Percentiles rank a stretch among this genome's conserved stretches.
phyloP scores from a whole-genome alignment of 148 eudicot genomes.

The Nyssa sinensis region DNA sequence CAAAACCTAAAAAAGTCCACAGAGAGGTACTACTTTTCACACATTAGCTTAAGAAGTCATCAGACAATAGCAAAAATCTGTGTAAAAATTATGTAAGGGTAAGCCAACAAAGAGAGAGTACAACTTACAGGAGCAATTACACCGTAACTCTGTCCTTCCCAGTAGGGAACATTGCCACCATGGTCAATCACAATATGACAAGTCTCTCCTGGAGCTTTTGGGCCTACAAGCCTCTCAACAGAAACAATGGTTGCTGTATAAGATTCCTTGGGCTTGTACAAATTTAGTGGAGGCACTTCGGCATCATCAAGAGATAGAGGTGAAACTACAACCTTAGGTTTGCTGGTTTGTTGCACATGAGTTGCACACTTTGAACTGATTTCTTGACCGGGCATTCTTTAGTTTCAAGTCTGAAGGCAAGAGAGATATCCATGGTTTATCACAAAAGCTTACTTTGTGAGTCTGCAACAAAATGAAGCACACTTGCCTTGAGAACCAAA shows the following conservation, averaged over 20 bases:
- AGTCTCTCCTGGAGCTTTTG: conserved; percentile 92
- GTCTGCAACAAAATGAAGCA: conserved; percentile 44
- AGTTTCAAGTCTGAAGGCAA: conserved; percentile 36
- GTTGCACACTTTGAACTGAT: conserved; percentile 54
- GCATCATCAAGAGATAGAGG: conserved; percentile 69
- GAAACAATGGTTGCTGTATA: conserved; percentile 86
- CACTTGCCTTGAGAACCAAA: conserved; percentile 10
- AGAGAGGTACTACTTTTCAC: not conserved
- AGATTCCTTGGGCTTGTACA: conserved; percentile 75
- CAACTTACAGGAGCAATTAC: conserved; percentile 84
- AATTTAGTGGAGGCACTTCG: conserved; percentile 74
- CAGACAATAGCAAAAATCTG: not conserved
- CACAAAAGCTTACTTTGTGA: conserved; percentile 38
- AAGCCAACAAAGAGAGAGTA: not conserved
- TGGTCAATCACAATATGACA: conserved; percentile 95
- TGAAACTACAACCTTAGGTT: conserved; percentile 62
- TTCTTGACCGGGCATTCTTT: conserved; percentile 38
- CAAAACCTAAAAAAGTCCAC: not conserved
- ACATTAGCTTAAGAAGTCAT: not conserved
- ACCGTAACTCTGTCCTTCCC: conserved; percentile 98
- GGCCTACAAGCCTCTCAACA: conserved; percentile 90
- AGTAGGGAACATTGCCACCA: conserved; percentile 88
- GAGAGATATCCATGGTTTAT: conserved; percentile 47
- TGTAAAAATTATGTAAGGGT: not conserved
- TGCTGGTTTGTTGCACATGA: conserved; percentile 72